phyloP scores from a whole-genome alignment of 1,284 basidiomycete species.

The Retiboletus flavoniger region DNA sequence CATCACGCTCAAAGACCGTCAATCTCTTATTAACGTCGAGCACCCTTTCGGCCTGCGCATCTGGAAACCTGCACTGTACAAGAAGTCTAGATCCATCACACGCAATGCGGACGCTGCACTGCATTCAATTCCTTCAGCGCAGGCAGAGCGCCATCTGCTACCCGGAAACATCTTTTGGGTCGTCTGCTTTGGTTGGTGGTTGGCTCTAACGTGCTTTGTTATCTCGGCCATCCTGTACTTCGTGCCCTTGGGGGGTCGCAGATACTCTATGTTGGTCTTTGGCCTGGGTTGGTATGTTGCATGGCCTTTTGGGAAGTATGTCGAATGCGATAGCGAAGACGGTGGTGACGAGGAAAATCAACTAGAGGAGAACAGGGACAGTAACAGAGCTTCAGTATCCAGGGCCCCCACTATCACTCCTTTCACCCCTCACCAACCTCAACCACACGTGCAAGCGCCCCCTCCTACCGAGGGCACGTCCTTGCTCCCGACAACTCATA shows the following conservation, averaged over 20 bases:
- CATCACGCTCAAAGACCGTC: constrained; percentile 93
- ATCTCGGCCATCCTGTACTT: constrained; percentile 71
- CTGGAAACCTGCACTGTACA: constrained; percentile 99
- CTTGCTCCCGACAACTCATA: constrained; percentile 36
- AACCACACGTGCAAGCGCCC: constrained; percentile 29
- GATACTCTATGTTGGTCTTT: constrained; percentile 85
- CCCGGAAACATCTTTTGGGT: constrained; percentile 95
- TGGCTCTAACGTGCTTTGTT: constrained; percentile 70
- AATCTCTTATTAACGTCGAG: constrained; percentile 98
- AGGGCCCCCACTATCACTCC: constrained; percentile 39
- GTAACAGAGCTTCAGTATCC: constrained; percentile 30
- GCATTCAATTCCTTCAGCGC: constrained; percentile 88
- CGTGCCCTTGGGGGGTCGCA: constrained; percentile 76
- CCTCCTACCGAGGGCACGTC: constrained; percentile 40
- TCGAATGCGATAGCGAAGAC: constrained; percentile 76
- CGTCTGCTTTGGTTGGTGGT: constrained; percentile 88
- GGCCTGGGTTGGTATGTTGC: constrained; percentile 95
- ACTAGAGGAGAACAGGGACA: constrained; percentile 31
- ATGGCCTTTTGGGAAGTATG: constrained; percentile 99
- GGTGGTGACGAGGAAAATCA: constrained; percentile 45
- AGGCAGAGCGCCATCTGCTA: constrained; percentile 86
- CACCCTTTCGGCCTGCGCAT: constrained; percentile 99
- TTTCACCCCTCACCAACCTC: constrained; percentile 29
- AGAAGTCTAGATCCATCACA: constrained; percentile 95
- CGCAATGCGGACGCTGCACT: constrained; percentile 94